A percentile compares a stretch with the other conserved stretches of the same genome.
Conservation (phyloP, 1,139 yeast genomes). For the Tardiomyces digboiensis region DNA sequence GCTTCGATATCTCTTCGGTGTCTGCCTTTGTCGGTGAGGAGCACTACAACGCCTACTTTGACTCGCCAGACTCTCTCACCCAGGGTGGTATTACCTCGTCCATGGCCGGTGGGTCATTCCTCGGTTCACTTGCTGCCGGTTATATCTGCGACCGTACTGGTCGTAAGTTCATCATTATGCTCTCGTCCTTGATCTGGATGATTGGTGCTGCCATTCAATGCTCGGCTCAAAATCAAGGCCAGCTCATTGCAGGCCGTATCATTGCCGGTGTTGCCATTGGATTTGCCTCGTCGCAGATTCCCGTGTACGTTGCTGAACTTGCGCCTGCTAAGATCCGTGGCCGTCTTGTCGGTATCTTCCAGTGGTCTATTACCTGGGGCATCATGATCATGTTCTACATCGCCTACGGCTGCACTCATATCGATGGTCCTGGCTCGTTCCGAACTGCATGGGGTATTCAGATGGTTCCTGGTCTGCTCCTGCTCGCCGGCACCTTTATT, state of each 20-base stretch:
- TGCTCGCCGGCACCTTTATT: slow-evolving; percentile 39
- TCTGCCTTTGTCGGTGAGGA: slow-evolving; percentile 76
- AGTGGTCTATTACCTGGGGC: slow-evolving; percentile 62
- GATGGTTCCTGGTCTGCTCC: slow-evolving; percentile 47
- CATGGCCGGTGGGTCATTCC: slow-evolving; percentile 81
- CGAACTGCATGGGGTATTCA: slow-evolving; percentile 65
- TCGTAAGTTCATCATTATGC: slow-evolving; percentile 62
- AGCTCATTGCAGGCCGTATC: slow-evolving; percentile 51
- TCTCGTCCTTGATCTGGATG: slow-evolving; percentile 63
- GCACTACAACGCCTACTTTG: slow-evolving; percentile 36
- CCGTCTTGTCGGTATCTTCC: slow-evolving; percentile 54
- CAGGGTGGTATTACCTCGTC: slow-evolving; percentile 67
- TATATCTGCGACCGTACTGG: slow-evolving; percentile 60
- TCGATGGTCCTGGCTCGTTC: slow-evolving; percentile 43
- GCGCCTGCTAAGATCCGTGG: slow-evolving; percentile 61
- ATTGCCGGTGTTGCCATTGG: slow-evolving; percentile 66
- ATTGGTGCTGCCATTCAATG: slow-evolving; percentile 78
- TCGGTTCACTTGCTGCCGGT: slow-evolving; percentile 25
- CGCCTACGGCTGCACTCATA: slow-evolving; percentile 47
- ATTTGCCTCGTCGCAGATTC: slow-evolving; percentile 58
- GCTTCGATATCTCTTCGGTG: slow-evolving; percentile 91
- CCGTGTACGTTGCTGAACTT: slow-evolving; percentile 68
- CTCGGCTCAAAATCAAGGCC: slow-evolving; percentile 68
- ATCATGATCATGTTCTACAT: slow-evolving; percentile 48
- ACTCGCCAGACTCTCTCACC: slow-evolving; percentile 34